Base-by-base conservation (phyloP, 306 rosid genomes). In the Pyrus pyrifolia region DNA sequence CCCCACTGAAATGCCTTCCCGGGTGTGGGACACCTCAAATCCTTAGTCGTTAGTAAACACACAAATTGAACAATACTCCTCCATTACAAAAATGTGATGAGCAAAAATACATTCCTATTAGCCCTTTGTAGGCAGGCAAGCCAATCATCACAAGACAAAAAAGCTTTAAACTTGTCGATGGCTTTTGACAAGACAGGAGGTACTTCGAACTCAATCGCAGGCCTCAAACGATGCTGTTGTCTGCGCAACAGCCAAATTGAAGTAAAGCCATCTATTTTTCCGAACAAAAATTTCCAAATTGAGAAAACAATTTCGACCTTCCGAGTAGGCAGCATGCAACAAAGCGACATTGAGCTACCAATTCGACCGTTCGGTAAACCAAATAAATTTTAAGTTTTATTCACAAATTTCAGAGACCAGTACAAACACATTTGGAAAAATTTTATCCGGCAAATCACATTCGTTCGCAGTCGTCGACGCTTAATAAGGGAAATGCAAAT, bases 401-500 rank as follows among this genome's bases (percentile, higher is more conserved):
- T 2, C 46, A 76, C 75, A 76, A 57, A 71, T 46, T 71, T 77
- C 63, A 11, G 77, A 52, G 76, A 40, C 42, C 38, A 2, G 7
- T 64, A 23, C 4, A 55, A 9, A 70, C 70, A 69, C 60, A 71
- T 22, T n/a, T 38, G 79, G 71, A 55, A 9, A 51, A 58, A 29
- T 64, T 40, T 21, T 6, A 27, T 31, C 3, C 31, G 4, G 74
- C 40, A 70, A 23, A 23, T 45, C 70, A 62, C 70, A 61, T 51
- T 67, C 78, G 45, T 61, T 79, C 65, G 71, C 87, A 74, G 87
- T 15, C 19, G 53, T 46, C 86, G 82, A 63, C 74, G 33, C 85
- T 89, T 91, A 83, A 88, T 89, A 79, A 72, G 66, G 84, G 79
- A 75, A 67, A 76, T 77, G 67, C 76, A 72, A 77, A 76, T 85